Conservation (phyloP, 768 basidiomycete genomes). For the Phylloporus scabripes region DNA sequence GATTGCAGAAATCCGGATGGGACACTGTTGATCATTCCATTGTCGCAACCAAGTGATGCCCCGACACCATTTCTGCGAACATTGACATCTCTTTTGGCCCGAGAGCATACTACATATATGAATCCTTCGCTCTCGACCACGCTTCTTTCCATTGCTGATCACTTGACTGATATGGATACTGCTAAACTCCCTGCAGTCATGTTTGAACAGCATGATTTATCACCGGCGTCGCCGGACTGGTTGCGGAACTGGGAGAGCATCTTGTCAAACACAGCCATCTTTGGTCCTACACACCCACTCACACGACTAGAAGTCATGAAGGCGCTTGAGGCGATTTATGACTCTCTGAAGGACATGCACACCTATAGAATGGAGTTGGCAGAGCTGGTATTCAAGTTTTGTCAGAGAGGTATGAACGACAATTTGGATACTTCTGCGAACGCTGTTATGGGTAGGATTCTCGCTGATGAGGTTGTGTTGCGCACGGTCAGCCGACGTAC, state of each 20-base stretch:
- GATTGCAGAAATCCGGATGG: constrained; percentile 41
- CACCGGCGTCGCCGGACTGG: constrained; percentile 70
- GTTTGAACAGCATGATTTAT: constrained; percentile 61
- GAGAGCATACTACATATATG: constrained; percentile 54
- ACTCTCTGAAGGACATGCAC: constrained; percentile 64
- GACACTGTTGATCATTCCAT: constrained; percentile 43
- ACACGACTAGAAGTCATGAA: constrained; percentile 56
- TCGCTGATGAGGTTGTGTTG: constrained; percentile 65
- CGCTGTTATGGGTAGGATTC: constrained; percentile 47
- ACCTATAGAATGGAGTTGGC: constrained; percentile 51
- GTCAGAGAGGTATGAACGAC: constrained; percentile 32
- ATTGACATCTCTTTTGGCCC: constrained; percentile 56
- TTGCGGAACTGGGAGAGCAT: constrained; percentile 59
- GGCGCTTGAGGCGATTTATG: constrained; percentile 53
- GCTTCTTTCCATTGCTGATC: constrained; percentile 60
- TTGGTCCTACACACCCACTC: constrained; percentile 40
- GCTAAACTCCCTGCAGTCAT: constrained; percentile 56
- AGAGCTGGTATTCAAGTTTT: constrained; percentile 53
- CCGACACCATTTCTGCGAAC: constrained; percentile 57
- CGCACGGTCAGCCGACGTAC: constrained; percentile 40
- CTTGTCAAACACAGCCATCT: constrained; percentile 43
- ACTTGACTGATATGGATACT: constrained; percentile 65
- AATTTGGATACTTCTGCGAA: constrained; percentile 25
- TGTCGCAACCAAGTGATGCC: constrained; percentile 49
- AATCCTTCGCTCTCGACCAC: constrained; percentile 58